These are phyloP conservation scores for Elaeagnus macrophylla DNA, from an alignment of 306 rosid species.

Conservation along the genomic window DNA sequence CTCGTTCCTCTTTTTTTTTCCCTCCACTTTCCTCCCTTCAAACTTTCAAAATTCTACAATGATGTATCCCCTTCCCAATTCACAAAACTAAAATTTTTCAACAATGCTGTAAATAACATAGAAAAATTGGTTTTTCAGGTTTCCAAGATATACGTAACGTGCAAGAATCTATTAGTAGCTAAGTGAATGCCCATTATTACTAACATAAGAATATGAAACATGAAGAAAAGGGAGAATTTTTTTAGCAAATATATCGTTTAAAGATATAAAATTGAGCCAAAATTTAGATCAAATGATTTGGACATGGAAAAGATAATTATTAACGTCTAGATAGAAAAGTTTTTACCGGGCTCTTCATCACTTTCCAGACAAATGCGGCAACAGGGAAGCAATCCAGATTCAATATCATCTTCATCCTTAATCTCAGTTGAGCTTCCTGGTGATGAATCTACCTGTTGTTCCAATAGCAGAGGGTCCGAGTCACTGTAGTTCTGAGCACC, in stretches of 20 bases:
- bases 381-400: constrained; percentile 66
- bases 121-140: too few relatives aligned
- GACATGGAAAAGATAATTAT: neutral
- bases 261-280: neutral
- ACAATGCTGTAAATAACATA: too few relatives aligned
- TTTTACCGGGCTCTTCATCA: constrained; percentile 74
- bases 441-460: constrained; percentile 38
- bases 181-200: too few relatives aligned
- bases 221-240: neutral
- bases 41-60: too few relatives aligned
- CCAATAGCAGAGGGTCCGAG: constrained; percentile 65
- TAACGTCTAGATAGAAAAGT: neutral
- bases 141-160: too few relatives aligned
- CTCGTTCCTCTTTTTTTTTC: too few relatives aligned
- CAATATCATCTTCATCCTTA: constrained; percentile 50
- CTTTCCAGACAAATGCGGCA: constrained; percentile 96
- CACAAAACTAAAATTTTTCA: too few relatives aligned
- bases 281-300: neutral
- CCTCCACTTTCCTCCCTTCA: too few relatives aligned
- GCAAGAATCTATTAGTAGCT: too few relatives aligned
- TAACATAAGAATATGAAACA: too few relatives aligned
- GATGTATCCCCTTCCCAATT: too few relatives aligned
- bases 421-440: constrained; percentile 65
- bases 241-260: neutral
- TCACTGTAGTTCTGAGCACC: constrained; percentile 52